Evolutionary conservation across 2,329 filamentous ascomycete species (phyloP), one percentile per base, ranked within the genome.

Genomic region (Coniella lustricola): DNA sequence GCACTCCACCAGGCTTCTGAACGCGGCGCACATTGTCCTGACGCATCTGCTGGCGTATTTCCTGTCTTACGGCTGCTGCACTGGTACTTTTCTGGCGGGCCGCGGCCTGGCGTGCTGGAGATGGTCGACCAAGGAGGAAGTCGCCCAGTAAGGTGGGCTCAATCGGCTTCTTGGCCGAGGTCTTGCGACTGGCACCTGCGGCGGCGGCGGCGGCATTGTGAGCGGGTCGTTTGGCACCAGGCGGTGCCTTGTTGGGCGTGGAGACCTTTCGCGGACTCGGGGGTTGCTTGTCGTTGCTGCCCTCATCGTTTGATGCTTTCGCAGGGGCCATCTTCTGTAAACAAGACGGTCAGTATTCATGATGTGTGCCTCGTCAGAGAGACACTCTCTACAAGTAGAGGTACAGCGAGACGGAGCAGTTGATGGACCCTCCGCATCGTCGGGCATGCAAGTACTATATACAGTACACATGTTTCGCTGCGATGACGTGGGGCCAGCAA

Each of bases 1-100:
- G 79, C 41, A 94, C 85, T n/a, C 79, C 79, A 3, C 77, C 76
- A 0, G 80, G 85, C 60, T 70, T 78, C 66, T 71, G 82, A 57
- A 80, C 72, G 65, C 70, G 81, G 62, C 67, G 74, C 45, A 76
- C 78, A n/a, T 73, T 66, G 7, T 71, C 77, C 56, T 81, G 71
- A 45, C 75, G 76, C 76, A 80, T 80, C 56, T 79, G 75, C 38
- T 66, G 63, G 67, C 70, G 60, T 66, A 72, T 60, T 61, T 77
- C 65, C 31, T 74, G 72, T 68, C 84, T 76, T 59, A 80, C 71
- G 52, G 75, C 62, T 50, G 66, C 51, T 49, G 63, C 66, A 65
- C 85, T 76, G 56, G 81, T 64, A 57, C 76, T 79, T 65, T 77
- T 76, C 56, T 80, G 71, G 8, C 50, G 53, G 12, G 42, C 22